These are phyloP conservation scores for Candida hispaniensis DNA, from an alignment of 805 yeast species.

Conservation along the genomic window DNA sequence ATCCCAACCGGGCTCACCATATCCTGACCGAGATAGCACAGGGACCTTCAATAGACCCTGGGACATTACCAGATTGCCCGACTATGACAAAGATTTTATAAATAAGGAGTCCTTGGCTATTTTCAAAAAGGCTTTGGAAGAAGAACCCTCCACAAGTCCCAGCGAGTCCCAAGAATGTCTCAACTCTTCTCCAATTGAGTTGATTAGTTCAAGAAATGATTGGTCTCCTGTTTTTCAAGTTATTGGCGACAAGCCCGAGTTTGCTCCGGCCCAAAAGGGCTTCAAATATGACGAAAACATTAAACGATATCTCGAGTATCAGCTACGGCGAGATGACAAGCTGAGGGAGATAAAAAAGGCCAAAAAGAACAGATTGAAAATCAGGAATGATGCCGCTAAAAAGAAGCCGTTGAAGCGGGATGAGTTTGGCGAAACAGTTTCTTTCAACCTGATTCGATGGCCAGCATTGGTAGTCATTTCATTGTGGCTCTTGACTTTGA, in stretches of 20 bases:
- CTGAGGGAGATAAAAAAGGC: neutral
- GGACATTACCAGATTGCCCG: conserved; percentile 14
- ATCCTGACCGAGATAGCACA: conserved; percentile 5
- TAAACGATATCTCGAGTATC: too few relatives aligned
- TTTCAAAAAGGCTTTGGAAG: neutral
- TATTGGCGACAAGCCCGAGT: neutral
- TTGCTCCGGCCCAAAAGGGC: neutral
- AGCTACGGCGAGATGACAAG: too few relatives aligned
- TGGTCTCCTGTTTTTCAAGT: conserved; percentile 12
- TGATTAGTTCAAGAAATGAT: conserved; percentile 8
- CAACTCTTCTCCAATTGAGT: conserved; percentile 7
- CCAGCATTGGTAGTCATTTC: conserved; percentile 47
- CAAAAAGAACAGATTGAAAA: neutral
- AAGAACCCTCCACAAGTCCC: conserved; percentile 1
- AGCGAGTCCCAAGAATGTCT: conserved; percentile 1
- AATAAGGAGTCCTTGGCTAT: conserved; percentile 5
- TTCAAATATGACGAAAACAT: conserved; percentile 9
- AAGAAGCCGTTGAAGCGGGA: conserved; percentile 10
- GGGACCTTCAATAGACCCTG: conserved; percentile 13
- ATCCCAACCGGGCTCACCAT: too few relatives aligned
- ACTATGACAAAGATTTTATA: conserved; percentile 6
- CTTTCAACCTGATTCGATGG: conserved; percentile 48
- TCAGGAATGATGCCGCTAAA: too few relatives aligned
- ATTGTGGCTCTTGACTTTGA: conserved; percentile 44
- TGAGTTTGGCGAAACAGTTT: conserved; percentile 27